Conservation (phyloP, 108 stramenopile species). For the Nitzschia palea region DNA sequence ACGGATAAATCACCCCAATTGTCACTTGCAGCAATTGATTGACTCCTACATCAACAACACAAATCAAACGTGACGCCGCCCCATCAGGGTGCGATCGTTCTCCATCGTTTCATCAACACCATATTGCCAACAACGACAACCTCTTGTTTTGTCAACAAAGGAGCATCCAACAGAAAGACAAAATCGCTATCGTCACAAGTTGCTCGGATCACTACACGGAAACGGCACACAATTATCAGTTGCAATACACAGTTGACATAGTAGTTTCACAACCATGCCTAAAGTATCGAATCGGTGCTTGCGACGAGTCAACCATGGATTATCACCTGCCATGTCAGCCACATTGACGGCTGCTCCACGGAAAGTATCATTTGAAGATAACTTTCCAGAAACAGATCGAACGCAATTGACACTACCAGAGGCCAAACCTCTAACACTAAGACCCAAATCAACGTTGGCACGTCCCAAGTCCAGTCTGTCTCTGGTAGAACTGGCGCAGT, state of each 20-base stretch:
- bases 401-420: not conserved
- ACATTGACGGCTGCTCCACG: slow-evolving; percentile 14
- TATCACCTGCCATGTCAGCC: not conserved
- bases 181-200: no score
- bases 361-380: slow-evolving; percentile 31
- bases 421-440: not conserved
- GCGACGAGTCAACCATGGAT: not conserved
- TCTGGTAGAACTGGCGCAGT: slow-evolving; percentile 26
- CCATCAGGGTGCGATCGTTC: slow-evolving; percentile 1
- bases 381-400: not conserved
- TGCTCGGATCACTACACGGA: no score
- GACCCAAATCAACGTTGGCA: not conserved
- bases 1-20: no score
- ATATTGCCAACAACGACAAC: no score
- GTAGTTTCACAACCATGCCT: slow-evolving; percentile 14
- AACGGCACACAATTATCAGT: no score
- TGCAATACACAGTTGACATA: no score
- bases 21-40: no score
- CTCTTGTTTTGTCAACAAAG: no score
- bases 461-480: slow-evolving; percentile 30
- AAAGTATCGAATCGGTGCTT: slow-evolving; percentile 3
- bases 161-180: no score
- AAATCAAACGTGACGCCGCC: slow-evolving; percentile 1
- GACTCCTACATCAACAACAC: no score
- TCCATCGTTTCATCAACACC: no score